These are phyloP conservation scores for Pichia sp. DNA, from an alignment of 1,139 yeast genomes.

Conservation along the genomic window DNA sequence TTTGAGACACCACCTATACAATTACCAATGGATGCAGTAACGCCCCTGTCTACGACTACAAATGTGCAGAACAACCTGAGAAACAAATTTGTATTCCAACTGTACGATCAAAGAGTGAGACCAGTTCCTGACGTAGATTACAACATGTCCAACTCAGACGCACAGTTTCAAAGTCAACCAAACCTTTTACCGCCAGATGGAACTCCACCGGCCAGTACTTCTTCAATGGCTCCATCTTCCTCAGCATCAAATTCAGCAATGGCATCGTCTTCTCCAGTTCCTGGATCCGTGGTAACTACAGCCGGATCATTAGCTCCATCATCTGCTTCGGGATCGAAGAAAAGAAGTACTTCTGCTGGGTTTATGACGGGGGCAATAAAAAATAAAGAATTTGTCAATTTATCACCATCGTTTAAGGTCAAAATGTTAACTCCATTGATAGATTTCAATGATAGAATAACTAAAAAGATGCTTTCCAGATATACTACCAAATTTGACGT, in stretches of 20 bases:
- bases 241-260: neutral
- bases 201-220: neutral
- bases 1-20: slow-evolving; percentile 19
- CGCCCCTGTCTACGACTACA: neutral
- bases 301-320: neutral
- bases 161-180: slow-evolving; percentile 16
- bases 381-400: slow-evolving; percentile 7
- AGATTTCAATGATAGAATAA: slow-evolving; percentile 10
- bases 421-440: slow-evolving; percentile 11
- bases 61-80: slow-evolving; percentile 2
- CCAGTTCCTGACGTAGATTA: neutral
- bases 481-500: slow-evolving; percentile 26
- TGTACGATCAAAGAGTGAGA: slow-evolving; percentile 6
- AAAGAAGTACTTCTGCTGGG: neutral
- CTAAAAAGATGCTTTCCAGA: slow-evolving; percentile 19
- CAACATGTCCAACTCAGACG: neutral
- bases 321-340: neutral
- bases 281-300: neutral
- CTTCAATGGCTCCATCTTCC: neutral
- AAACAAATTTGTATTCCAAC: slow-evolving; percentile 13
- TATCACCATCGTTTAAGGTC: slow-evolving; percentile 9
- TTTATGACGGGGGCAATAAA: slow-evolving; percentile 2
- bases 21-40: slow-evolving; percentile 2
- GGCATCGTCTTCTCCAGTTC: neutral
- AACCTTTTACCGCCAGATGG: slow-evolving; percentile 5